Base-by-base conservation (phyloP, 768 basidiomycete species). In the Kondoa malvinella region DNA sequence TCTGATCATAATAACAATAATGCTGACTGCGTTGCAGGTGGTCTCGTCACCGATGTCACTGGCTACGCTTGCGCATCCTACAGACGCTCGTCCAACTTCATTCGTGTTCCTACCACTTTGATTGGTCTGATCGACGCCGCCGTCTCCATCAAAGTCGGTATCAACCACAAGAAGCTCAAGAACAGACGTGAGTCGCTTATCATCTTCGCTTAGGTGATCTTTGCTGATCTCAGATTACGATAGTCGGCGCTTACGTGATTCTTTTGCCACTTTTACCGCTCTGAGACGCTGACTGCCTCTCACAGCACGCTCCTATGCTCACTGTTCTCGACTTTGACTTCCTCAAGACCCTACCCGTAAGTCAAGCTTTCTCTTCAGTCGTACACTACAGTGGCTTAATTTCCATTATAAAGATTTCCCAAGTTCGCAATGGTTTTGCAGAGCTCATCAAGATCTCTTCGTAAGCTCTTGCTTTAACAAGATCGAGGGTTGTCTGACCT, bases 371-470 rank as follows among this genome's bases (percentile, higher is more conserved):
- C n/a, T n/a, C n/a, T n/a, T n/a, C n/a, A n/a, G n/a, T n/a, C n/a
- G n/a, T n/a, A n/a, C n/a, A n/a, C n/a, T n/a, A n/a, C n/a, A n/a
- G n/a, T n/a, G n/a, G n/a, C n/a, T n/a, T n/a, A n/a, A n/a, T n/a
- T n/a, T n/a, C n/a, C n/a, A n/a, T n/a, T n/a, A n/a, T n/a, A n/a
- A n/a, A n/a, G n/a, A 73, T 74, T 25, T 76, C 76, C 64, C 76
- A 77, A 67, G 73, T 78, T 67, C 74, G 76, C 71, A 78, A 78
- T 72, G 77, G 77, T 68, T 77, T 77, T 69, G 76, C 77, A 58
- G 77, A 78, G 67, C 73, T 78, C 56, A 72, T 78, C 71, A 78
- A 78, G 75, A 78, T 78, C 68, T 76, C 77, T n/a, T 76, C 76
- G 15, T 14, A 25, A 25, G 50, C 50, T n/a, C n/a, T n/a, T n/a